Evolutionary conservation across 2,329 filamentous ascomycete genomes (phyloP), one percentile per base, ranked within the genome.

Genomic region (Elsinoe fawcettii): DNA sequence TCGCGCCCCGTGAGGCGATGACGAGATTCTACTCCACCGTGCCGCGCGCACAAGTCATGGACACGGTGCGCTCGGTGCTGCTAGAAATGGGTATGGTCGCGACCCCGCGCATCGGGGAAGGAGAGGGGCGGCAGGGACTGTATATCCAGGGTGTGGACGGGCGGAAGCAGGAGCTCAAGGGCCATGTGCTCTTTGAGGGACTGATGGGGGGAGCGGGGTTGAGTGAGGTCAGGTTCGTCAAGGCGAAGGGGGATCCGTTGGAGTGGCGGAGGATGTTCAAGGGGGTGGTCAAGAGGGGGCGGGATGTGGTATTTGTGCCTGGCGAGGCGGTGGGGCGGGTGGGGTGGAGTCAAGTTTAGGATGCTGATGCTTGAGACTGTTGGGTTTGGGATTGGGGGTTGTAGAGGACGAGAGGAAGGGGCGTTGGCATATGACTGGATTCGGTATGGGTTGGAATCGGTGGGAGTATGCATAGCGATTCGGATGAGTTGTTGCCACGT

Each of bases 191-290:
- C 11, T 76, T 93, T 5, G 86, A 92, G 67, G 20, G 5, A 6
- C 12, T 39, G 5, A 7, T 37, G 39, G 41, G 54, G 7, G 81
- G 75, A 71, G 78, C 86, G 62, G 74, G 63, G 3, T 59, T 92
- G 30, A 79, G 91, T 22, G 91, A 96, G 70, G 88, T 96, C 25
- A 81, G 90, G 54, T 97, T 99, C 69, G 82, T 95, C 63, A 99
- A 99, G 74, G 80, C 88, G 56, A 96, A 96, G 74, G 93, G 93
- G 5, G 93, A 99, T 75, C 93, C 93, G 4, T 74, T 99, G 51
- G 92, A 97, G 75, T 99, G 95, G 93, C 82, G 93, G 60, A 79
- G 93, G 32, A 90, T 99, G 69, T 99, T 99, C 78, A 99, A 99
- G 74, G 91, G 90, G 71, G 82, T 96, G n/a, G 88, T 88, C 27